Percentiles rank a stretch among this genome's conserved stretches.
Conservation (phyloP, 148 eudicot species). For the Cornus controversa region DNA sequence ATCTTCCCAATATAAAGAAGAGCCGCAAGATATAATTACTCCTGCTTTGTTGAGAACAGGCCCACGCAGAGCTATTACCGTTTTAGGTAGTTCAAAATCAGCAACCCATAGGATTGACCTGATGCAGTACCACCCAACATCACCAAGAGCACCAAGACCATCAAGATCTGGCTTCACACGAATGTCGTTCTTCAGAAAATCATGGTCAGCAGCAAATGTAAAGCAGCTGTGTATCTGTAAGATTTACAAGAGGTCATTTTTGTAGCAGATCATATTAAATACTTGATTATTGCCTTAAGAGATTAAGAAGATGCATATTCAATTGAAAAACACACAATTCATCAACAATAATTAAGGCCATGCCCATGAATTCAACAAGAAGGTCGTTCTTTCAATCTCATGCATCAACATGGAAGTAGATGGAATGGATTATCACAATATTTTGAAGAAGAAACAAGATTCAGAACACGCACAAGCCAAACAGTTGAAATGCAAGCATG, state of each 20-base stretch:
- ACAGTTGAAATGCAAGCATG: no score
- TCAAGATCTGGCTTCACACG: slow-evolving; percentile 59
- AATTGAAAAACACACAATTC: neutral
- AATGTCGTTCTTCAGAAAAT: slow-evolving; percentile 48
- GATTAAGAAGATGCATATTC: neutral
- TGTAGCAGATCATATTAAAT: neutral
- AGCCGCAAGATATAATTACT: slow-evolving; percentile 46
- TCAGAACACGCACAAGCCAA: no score
- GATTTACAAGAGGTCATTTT: neutral
- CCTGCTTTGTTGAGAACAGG: slow-evolving; percentile 37
- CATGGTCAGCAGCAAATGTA: slow-evolving; percentile 23
- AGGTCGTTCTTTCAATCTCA: neutral
- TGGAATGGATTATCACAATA: neutral
- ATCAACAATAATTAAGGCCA: neutral
- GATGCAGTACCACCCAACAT: slow-evolving; percentile 56
- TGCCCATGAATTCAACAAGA: neutral
- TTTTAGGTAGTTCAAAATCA: slow-evolving; percentile 44
- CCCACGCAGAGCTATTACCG: slow-evolving; percentile 34
- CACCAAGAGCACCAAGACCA: slow-evolving; percentile 55
- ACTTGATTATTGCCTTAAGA: no score
- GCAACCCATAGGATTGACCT: slow-evolving; percentile 45
- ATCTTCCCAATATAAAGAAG: slow-evolving; percentile 50
- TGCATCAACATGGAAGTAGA: neutral
- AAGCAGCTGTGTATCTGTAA: slow-evolving; percentile 42
- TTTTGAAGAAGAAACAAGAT: no score